Base-by-base conservation (phyloP, 345 rosid genomes). In the Syzygium oleosum region DNA sequence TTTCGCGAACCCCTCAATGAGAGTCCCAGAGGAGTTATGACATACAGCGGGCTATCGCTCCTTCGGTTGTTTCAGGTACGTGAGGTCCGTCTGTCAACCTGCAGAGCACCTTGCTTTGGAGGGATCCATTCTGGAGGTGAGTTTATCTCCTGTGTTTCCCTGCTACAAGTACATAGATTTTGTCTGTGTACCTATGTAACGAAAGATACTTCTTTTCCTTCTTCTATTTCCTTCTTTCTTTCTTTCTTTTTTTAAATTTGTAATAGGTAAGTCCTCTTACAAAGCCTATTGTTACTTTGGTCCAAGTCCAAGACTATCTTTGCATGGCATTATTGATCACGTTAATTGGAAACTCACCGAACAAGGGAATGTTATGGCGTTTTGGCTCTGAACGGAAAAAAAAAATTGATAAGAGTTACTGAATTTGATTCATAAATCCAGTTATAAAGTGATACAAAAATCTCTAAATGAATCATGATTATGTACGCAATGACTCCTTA, bases 241-340 rank as follows among this genome's bases (percentile, higher is more conserved):
- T 6, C 6, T 59, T 12, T 59, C 14, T 0, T 27, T 59, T 12
- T 25, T 27, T 56, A 56, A 12, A 25, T 12, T 27, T 59, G 12
- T 59, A 59, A n/a, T 27, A 61, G 68, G 65, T 25, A 59, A 59
- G 16, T 59, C 68, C 31, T 12, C 15, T 31, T 52, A 5, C 9
- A 61, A 13, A 61, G 4, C 34, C 34, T 61, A n/a, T n/a, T 27
- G 5, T 61, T n/a, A 61, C 68, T n/a, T 61, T 0, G 0, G 68
- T 61, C 34, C 68, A 61, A 59, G 68, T 27, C 68, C 34, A 61
- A 55, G 59, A 22, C 27, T 21, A 55, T 11, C 12, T 6, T 43
- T 43, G 46, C 46, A 5, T 43, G 46, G 11, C 58, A 54, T 54
- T 54, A 3, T 19, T 19, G 58, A 54, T 54, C 58, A 54, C 58